A percentile compares a stretch with the other conserved stretches of the same genome.
Evolutionary conservation across 345 rosid genomes (phyloP).

Genomic region (Fremontodendron californicum): DNA sequence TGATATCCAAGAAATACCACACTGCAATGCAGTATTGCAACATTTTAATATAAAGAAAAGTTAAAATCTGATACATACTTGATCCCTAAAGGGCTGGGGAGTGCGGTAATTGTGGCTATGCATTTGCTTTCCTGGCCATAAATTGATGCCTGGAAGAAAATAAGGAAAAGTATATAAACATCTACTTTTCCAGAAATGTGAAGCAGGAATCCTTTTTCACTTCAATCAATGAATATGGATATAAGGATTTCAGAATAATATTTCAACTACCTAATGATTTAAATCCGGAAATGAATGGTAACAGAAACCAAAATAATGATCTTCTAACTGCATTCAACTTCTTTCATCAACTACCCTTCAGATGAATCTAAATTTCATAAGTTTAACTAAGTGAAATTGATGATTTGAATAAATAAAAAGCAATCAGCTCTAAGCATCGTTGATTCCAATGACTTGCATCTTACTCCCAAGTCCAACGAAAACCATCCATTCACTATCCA

Average conservation of each 20-base stretch:
- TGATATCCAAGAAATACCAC: not conserved
- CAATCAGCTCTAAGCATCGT: not conserved
- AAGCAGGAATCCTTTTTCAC: not conserved
- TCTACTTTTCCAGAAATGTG: not conserved
- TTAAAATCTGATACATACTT: slow-evolving; percentile 42
- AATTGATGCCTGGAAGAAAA: slow-evolving; percentile 46
- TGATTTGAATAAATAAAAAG: not conserved
- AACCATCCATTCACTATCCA: not conserved
- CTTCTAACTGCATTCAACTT: not conserved
- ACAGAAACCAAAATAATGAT: slow-evolving; percentile 1
- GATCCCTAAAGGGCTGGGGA: slow-evolving; percentile 59
- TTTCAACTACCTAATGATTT: not conserved
- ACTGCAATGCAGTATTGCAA: not conserved
- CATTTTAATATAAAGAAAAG: slow-evolving; percentile 3
- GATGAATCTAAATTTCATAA: not conserved
- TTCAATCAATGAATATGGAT: not conserved
- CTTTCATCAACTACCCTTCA: not conserved
- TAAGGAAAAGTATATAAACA: not conserved
- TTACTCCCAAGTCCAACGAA: not conserved
- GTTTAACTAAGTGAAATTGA: not conserved
- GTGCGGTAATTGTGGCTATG: slow-evolving; percentile 82
- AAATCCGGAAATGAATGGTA: not conserved
- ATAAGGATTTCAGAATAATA: not conserved
- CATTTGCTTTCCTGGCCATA: slow-evolving; percentile 89
- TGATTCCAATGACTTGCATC: not conserved